Percentiles rank a stretch among this genome's conserved stretches.
phyloP scores from a whole-genome alignment of 495 filamentous ascomycete genomes.

The Penicillium cataractarum region DNA sequence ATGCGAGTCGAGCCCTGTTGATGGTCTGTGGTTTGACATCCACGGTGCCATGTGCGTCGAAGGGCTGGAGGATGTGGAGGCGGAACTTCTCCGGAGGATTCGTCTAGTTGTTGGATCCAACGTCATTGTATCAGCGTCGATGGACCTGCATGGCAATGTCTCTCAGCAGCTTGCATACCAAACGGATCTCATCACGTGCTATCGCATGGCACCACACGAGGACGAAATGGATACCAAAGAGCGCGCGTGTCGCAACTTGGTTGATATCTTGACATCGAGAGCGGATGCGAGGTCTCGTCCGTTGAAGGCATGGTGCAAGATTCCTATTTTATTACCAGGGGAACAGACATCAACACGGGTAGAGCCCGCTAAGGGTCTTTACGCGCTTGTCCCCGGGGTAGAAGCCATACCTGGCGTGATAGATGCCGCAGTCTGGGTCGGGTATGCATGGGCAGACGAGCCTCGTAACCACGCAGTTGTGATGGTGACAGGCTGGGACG shows the following conservation, averaged over 20 bases:
- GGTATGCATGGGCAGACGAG: slow-evolving; percentile 64
- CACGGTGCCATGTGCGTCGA: slow-evolving; percentile 64
- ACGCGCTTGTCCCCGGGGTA: slow-evolving; percentile 50
- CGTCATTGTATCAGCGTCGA: slow-evolving; percentile 57
- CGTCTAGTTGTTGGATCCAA: slow-evolving; percentile 50
- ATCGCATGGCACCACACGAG: slow-evolving; percentile 58
- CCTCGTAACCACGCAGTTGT: slow-evolving; percentile 57
- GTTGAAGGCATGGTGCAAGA: slow-evolving; percentile 58
- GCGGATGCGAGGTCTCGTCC: slow-evolving; percentile 28
- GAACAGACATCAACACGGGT: slow-evolving; percentile 62
- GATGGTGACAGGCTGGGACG: slow-evolving; percentile 56
- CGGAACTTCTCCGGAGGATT: slow-evolving; percentile 54
- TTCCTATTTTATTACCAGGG: slow-evolving; percentile 58
- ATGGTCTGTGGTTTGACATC: slow-evolving; percentile 62
- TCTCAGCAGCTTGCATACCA: slow-evolving; percentile 54
- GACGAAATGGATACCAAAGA: slow-evolving; percentile 57
- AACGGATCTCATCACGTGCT: slow-evolving; percentile 58
- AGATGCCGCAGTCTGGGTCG: slow-evolving; percentile 62
- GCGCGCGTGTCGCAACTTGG: slow-evolving; percentile 56
- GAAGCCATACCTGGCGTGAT: slow-evolving; percentile 46
- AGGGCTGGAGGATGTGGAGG: slow-evolving; percentile 53
- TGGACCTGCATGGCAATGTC: slow-evolving; percentile 63
- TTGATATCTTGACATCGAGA: slow-evolving; percentile 38
- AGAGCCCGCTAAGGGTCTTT: slow-evolving; percentile 58
- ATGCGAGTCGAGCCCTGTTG: slow-evolving; percentile 29